phyloP scores from a whole-genome alignment of 495 filamentous ascomycete species.

The Lophium mytilinum region DNA sequence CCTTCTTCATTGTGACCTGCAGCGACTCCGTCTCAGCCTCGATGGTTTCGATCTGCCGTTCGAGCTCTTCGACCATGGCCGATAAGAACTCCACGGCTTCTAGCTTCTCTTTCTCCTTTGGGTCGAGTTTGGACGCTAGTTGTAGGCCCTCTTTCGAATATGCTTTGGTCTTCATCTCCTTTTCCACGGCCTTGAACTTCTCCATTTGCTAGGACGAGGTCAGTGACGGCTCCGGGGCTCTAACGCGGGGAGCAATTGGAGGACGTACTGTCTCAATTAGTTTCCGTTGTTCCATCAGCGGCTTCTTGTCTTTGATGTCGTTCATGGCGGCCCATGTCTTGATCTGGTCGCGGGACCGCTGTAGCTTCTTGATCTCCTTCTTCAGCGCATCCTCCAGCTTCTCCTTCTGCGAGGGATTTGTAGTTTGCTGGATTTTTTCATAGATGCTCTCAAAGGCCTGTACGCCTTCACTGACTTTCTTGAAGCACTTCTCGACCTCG shows the following conservation, averaged over 20 bases:
- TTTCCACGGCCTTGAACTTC: constrained; percentile 99
- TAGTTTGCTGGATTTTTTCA: constrained; percentile 87
- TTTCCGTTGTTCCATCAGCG: constrained; percentile 83
- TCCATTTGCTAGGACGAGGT: constrained; percentile 81
- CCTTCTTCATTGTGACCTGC: constrained; percentile 85
- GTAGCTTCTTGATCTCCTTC: constrained; percentile 99
- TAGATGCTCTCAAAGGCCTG: constrained; percentile 83
- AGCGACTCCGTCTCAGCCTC: constrained; percentile 86
- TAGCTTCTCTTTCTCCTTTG: constrained; percentile 85
- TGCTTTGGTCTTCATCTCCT: constrained; percentile 99
- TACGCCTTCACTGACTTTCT: constrained; percentile 91
- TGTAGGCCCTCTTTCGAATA: constrained; percentile 96
- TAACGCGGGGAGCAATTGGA: background rate
- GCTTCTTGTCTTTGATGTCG: constrained; percentile 98
- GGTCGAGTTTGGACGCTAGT: constrained; percentile 84
- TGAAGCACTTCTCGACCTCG: constrained; percentile 98
- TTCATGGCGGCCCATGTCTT: constrained; percentile 96
- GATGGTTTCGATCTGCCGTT: constrained; percentile 81
- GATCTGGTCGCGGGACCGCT: constrained; percentile 94
- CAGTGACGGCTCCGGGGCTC: constrained; percentile 8
- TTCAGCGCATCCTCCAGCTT: constrained; percentile 96
- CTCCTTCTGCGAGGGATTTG: constrained; percentile 91
- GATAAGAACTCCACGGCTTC: constrained; percentile 79
- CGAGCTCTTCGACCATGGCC: constrained; percentile 84
- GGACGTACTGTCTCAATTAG: constrained; percentile 82